Percentiles rank a stretch among this genome's conserved stretches.
phyloP scores from a whole-genome alignment of 2,329 filamentous ascomycete species.

The Apiospora marii region DNA sequence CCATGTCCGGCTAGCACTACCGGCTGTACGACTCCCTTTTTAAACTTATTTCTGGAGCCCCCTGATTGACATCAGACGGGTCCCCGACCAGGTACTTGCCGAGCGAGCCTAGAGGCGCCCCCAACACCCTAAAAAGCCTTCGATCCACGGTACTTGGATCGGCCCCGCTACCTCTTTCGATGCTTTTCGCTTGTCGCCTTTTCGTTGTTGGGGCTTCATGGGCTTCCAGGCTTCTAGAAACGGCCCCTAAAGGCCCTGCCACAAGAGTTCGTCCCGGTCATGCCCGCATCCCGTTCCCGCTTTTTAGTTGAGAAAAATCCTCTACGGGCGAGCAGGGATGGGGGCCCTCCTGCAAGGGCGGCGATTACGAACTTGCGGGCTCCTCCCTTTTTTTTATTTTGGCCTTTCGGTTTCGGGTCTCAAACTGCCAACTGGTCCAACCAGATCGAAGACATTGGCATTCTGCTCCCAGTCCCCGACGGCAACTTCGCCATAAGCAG shows the following conservation, averaged over 20 bases:
- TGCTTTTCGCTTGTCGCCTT: neutral
- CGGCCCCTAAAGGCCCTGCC: neutral
- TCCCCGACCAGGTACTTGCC: neutral
- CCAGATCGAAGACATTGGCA: constrained; percentile 5
- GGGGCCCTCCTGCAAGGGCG: neutral
- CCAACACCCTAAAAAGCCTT: neutral
- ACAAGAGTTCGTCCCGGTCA: constrained; percentile 1
- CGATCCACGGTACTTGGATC: constrained; percentile 15
- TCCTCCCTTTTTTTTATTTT: neutral
- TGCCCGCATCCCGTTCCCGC: constrained; percentile 7
- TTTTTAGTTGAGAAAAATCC: constrained; percentile 9
- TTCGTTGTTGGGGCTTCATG: neutral
- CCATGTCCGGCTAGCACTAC: constrained; percentile 8
- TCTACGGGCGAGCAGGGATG: neutral
- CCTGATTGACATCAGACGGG: constrained; percentile 5
- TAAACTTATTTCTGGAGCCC: constrained; percentile 8
- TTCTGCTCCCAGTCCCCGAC: neutral
- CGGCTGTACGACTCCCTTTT: neutral
- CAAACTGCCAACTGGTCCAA: constrained; percentile 11
- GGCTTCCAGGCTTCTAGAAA: neutral
- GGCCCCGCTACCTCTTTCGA: constrained; percentile 11
- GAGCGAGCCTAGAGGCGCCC: neutral
- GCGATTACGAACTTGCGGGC: neutral
- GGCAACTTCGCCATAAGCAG: neutral
- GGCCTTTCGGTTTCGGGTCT: neutral